These are phyloP conservation scores for Boeremia lycopersici DNA, from an alignment of 2,329 filamentous ascomycete genomes.

Conservation along the genomic window DNA sequence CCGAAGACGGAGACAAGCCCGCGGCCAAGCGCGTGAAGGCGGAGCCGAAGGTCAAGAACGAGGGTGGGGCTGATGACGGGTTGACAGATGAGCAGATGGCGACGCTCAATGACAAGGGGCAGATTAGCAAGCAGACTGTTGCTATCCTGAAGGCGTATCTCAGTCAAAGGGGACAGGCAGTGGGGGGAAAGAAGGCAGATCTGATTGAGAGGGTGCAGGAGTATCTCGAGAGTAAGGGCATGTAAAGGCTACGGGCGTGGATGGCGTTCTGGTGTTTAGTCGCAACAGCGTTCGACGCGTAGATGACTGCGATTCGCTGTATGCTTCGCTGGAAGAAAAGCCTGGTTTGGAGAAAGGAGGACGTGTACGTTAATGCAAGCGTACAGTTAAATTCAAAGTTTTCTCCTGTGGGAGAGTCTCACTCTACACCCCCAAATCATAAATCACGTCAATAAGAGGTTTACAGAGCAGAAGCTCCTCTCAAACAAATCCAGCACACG, in stretches of 20 bases:
- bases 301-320: too few species aligned
- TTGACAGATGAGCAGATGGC: slow-evolving; percentile 54
- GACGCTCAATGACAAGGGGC: slow-evolving; percentile 50
- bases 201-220: slow-evolving; percentile 44
- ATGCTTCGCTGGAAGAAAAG: too few species aligned
- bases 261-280: too few species aligned
- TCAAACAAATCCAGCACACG: too few species aligned
- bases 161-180: slow-evolving; percentile 29
- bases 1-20: slow-evolving; percentile 30
- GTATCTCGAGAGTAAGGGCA: slow-evolving; percentile 43
- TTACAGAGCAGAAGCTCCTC: too few species aligned
- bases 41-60: slow-evolving; percentile 32
- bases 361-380: too few species aligned
- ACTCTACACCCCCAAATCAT: too few species aligned
- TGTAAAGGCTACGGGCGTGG: background rate
- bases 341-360: too few species aligned
- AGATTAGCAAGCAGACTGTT: slow-evolving; percentile 50
- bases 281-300: too few species aligned
- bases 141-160: slow-evolving; percentile 43
- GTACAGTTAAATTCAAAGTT: too few species aligned
- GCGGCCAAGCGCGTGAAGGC: slow-evolving; percentile 36
- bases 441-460: too few species aligned
- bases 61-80: slow-evolving; percentile 29
- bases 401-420: too few species aligned
- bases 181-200: slow-evolving; percentile 46